A percentile compares a stretch with the other conserved stretches of the same genome.
These are phyloP conservation scores for Fraxinus anomala DNA, from an alignment of 257 asterid species.

Conservation along the genomic window DNA sequence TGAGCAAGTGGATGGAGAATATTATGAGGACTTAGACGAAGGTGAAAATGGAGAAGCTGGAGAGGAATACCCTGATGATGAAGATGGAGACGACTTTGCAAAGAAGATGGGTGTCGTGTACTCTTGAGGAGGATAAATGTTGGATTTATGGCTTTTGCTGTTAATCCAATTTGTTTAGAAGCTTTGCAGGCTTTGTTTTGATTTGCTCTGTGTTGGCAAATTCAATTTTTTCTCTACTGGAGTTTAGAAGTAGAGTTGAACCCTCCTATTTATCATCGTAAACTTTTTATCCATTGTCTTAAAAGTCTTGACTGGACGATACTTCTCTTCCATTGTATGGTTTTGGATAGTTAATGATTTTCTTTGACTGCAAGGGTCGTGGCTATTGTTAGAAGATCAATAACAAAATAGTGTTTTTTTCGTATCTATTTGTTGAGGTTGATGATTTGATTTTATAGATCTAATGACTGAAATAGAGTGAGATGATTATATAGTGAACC, in stretches of 20 bases:
- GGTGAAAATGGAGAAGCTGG: constrained; percentile 59
- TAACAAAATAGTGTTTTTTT: background rate
- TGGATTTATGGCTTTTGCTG: constrained; percentile 6
- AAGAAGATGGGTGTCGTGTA: constrained; percentile 88
- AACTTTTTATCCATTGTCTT: constrained; percentile 25
- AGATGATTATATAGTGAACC: too few relatives aligned
- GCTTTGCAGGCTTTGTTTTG: constrained; percentile 29
- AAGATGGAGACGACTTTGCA: constrained; percentile 75
- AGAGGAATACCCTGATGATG: constrained; percentile 65
- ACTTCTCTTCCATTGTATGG: background rate
- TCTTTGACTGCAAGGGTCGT: background rate
- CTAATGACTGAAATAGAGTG: too few relatives aligned
- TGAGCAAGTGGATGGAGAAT: constrained; percentile 68
- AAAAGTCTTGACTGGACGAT: constrained; percentile 35
- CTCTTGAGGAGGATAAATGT: constrained; percentile 40
- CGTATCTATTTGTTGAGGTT: background rate
- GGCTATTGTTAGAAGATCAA: background rate
- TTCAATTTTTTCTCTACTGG: constrained; percentile 47
- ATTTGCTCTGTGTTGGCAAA: constrained; percentile 34
- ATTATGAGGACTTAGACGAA: constrained; percentile 51
- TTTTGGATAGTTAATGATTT: background rate
- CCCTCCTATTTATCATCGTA: constrained; percentile 39
- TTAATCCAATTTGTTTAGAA: constrained; percentile 18
- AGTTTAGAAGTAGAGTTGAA: constrained; percentile 46
- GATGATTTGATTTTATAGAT: background rate